Percentiles rank a stretch among this genome's conserved stretches.
These are phyloP conservation scores for Calonectria hawksworthii DNA, from an alignment of 2,329 filamentous ascomycete species.

Conservation along the genomic window DNA sequence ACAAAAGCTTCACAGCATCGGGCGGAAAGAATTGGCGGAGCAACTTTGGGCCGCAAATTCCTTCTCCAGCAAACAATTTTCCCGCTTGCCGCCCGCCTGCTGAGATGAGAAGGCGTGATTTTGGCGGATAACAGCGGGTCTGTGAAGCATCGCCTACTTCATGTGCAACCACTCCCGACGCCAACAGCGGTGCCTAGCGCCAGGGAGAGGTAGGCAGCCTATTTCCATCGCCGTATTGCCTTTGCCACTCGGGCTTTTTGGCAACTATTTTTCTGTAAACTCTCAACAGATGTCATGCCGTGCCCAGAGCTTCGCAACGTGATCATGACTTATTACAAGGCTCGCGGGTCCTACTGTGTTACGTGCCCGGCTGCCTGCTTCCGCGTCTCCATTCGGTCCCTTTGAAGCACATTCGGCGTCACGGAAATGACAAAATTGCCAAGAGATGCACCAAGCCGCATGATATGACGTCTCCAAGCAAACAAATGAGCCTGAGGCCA, in stretches of 20 bases:
- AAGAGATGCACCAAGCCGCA: neutral
- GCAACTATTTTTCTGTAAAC: rapidly evolving
- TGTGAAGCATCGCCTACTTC: neutral
- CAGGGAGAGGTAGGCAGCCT: no score
- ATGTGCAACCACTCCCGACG: neutral
- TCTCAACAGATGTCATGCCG: neutral
- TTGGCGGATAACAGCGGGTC: neutral
- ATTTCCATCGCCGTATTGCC: neutral
- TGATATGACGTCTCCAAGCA: neutral
- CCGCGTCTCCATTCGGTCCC: neutral
- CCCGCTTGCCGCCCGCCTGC: neutral
- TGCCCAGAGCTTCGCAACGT: neutral
- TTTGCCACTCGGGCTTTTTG: neutral
- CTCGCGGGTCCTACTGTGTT: neutral
- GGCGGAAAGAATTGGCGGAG: neutral
- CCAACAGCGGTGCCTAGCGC: neutral
- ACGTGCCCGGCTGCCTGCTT: neutral
- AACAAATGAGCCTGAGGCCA: neutral
- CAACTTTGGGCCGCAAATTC: no score
- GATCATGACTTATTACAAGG: no score
- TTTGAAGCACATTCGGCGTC: neutral
- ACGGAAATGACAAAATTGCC: neutral
- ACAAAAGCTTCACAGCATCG: neutral
- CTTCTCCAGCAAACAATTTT: no score
- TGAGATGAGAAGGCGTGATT: neutral